Evolutionary conservation across 495 filamentous ascomycete genomes (phyloP).

Genomic region (Hypoxylon subgilvum): DNA sequence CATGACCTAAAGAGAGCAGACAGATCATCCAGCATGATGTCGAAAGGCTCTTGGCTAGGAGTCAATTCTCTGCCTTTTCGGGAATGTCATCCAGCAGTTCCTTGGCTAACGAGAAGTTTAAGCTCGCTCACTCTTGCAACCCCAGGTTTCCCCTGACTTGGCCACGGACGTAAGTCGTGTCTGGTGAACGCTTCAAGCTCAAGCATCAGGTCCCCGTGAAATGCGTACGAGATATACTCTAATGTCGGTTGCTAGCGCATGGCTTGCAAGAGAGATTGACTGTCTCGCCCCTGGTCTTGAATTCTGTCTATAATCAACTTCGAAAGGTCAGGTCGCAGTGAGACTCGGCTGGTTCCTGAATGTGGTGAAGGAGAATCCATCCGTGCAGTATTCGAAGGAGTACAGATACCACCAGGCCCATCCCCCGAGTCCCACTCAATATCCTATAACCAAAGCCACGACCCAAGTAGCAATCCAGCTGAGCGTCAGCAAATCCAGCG

Average conservation of each 20-base stretch:
- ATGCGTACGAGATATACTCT: constrained; percentile 44
- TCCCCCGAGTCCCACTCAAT: too few species aligned
- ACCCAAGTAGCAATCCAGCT: constrained; percentile 1
- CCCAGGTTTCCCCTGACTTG: constrained; percentile 1
- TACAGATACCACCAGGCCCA: too few species aligned
- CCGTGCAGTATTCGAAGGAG: too few species aligned
- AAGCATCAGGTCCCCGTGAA: constrained; percentile 22
- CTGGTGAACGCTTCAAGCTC: constrained; percentile 38
- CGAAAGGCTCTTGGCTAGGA: too few species aligned
- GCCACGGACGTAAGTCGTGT: constrained; percentile 29
- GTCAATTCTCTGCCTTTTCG: too few species aligned
- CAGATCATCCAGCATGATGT: too few species aligned
- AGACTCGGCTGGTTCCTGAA: too few species aligned
- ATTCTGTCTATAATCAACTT: constrained; percentile 30
- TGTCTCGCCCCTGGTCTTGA: constrained; percentile 1
- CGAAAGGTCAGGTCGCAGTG: not conserved
- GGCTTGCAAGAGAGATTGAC: constrained; percentile 38
- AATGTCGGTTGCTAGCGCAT: constrained; percentile 53
- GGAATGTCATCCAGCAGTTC: constrained; percentile 33
- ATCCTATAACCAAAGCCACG: not conserved
- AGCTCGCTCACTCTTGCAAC: not conserved
- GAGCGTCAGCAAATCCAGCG: constrained; percentile 3
- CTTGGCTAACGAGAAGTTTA: not conserved
- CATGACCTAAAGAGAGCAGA: too few species aligned
- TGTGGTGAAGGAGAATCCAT: too few species aligned